Percentiles rank a stretch among this genome's conserved stretches.
Evolutionary conservation across 208 protist genomes (phyloP).

Genomic region (Crithidia bombi): DNA sequence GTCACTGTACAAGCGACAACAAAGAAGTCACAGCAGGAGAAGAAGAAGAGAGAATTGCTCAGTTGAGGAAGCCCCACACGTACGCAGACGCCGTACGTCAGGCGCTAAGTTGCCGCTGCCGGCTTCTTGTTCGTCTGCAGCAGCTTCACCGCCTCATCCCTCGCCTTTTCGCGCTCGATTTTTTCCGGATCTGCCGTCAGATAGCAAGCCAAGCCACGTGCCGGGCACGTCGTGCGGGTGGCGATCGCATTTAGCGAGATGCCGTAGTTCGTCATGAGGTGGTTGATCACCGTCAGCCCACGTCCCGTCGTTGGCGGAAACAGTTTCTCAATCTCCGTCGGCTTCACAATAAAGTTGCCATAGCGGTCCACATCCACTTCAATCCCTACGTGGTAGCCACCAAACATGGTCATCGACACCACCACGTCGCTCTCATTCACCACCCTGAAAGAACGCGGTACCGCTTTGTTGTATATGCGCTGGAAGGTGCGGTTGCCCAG

Average conservation of each 20-base stretch:
- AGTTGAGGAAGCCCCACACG: neutral
- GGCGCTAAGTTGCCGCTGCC: neutral
- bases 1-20: neutral
- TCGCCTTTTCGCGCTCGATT: conserved; percentile 19
- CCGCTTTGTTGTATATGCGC: conserved; percentile 71
- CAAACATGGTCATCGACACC: conserved; percentile 62
- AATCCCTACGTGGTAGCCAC: conserved; percentile 80
- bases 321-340: conserved; percentile 85
- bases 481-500: conserved; percentile 83
- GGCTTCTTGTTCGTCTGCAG: conserved; percentile 8
- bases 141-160: conserved; percentile 10
- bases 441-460: conserved; percentile 86
- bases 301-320: conserved; percentile 77
- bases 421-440: conserved; percentile 92
- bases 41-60: neutral
- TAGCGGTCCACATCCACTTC: conserved; percentile 89
- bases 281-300: conserved; percentile 70
- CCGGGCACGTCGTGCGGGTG: conserved; percentile 42
- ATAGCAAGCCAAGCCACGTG: conserved; percentile 36
- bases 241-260: conserved; percentile 77
- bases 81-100: neutral
- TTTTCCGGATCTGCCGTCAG: conserved; percentile 40
- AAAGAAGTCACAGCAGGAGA: neutral
- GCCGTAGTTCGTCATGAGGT: conserved; percentile 75
- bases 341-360: conserved; percentile 92